These are phyloP conservation scores for Aureobasidium sp. DNA, from an alignment of 2,329 filamentous ascomycete genomes.

Conservation along the genomic window DNA sequence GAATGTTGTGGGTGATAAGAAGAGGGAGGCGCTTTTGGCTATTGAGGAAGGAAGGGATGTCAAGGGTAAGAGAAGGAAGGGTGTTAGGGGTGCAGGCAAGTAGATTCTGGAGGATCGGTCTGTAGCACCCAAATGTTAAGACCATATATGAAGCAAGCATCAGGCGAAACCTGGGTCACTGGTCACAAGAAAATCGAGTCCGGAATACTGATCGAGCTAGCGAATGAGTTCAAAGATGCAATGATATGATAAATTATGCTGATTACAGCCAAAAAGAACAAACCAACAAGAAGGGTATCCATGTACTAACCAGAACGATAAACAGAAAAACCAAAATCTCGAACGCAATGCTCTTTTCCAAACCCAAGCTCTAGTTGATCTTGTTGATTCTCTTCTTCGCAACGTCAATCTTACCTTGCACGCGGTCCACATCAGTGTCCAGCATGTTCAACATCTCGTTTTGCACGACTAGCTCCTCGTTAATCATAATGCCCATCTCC, in stretches of 20 bases:
- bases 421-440: constrained; percentile 56
- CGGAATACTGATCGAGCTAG: no score
- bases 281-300: neutral
- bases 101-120: neutral
- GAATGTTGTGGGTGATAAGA: constrained; percentile 91
- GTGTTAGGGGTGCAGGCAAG: constrained; percentile 14
- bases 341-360: neutral
- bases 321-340: neutral
- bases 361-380: constrained; percentile 33
- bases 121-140: no score
- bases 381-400: constrained; percentile 65
- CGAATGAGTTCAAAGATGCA: no score
- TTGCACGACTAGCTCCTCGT: constrained; percentile 64
- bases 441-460: constrained; percentile 60
- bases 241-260: no score
- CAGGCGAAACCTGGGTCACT: no score
- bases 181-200: no score
- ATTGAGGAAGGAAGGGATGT: constrained; percentile 91
- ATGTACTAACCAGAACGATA: neutral
- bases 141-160: no score
- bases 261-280: neutral
- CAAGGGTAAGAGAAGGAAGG: constrained; percentile 61
- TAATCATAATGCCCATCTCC: constrained; percentile 69
- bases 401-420: constrained; percentile 61
- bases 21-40: constrained; percentile 80